Evolutionary conservation across 164 flowering plant genomes (phyloP).

Genomic region (Sedum album): DNA sequence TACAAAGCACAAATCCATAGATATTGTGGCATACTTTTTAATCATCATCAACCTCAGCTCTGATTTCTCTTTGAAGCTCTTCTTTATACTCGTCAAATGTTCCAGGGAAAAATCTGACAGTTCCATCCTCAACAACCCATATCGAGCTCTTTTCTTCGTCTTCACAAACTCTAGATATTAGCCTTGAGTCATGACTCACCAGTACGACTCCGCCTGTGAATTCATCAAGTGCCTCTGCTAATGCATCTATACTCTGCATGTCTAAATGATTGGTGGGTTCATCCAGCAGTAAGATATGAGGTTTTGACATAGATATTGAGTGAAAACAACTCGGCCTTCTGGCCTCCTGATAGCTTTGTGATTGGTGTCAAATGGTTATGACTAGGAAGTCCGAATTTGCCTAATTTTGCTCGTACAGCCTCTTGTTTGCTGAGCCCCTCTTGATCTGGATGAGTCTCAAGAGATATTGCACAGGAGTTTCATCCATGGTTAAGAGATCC

Average conservation of each 20-base stretch:
- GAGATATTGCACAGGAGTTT: slow-evolving; percentile 74
- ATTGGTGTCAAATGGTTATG: slow-evolving; percentile 82
- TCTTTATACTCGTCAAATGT: slow-evolving; percentile 74
- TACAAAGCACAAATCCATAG: neutral
- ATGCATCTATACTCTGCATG: slow-evolving; percentile 87
- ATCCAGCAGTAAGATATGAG: slow-evolving; percentile 59
- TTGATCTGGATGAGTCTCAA: slow-evolving; percentile 75
- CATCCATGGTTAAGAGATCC: slow-evolving; percentile 69
- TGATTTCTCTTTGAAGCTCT: slow-evolving; percentile 52
- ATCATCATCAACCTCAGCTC: slow-evolving; percentile 71
- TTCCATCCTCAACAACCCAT: slow-evolving; percentile 72
- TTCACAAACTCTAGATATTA: slow-evolving; percentile 77
- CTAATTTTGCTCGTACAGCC: slow-evolving; percentile 75
- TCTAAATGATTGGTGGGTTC: slow-evolving; percentile 74
- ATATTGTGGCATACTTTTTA: slow-evolving; percentile 13
- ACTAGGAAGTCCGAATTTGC: slow-evolving; percentile 78
- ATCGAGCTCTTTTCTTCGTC: slow-evolving; percentile 68
- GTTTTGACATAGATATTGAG: slow-evolving; percentile 86
- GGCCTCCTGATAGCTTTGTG: slow-evolving; percentile 74
- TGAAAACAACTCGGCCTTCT: slow-evolving; percentile 71
- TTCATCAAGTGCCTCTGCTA: slow-evolving; percentile 75
- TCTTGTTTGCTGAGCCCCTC: slow-evolving; percentile 81
- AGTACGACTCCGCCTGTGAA: slow-evolving; percentile 75
- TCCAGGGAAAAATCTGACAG: slow-evolving; percentile 41
- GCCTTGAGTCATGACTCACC: slow-evolving; percentile 73